Evolutionary conservation across 192 early-diverging fungal genomes (phyloP).

Genomic region (Globomyces pollinis-pini): DNA sequence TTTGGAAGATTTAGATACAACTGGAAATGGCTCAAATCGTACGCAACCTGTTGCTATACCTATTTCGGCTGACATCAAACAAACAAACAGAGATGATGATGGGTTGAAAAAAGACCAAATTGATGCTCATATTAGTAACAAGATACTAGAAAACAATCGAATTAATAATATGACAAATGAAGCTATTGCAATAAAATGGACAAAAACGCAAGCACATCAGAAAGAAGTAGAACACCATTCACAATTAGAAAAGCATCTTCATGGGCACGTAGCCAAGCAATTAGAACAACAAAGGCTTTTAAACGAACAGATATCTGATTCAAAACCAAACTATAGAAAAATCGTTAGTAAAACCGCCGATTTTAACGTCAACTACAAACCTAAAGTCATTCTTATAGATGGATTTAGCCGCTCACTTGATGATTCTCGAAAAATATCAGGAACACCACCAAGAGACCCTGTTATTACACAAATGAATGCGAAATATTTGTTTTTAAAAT

Average conservation of each 20-base stretch:
- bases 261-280: neutral
- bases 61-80: too few species aligned
- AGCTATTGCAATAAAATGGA: conserved; percentile 5
- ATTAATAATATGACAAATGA: too few species aligned
- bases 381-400: neutral
- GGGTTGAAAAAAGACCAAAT: too few species aligned
- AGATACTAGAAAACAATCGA: too few species aligned
- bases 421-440: neutral
- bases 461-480: neutral
- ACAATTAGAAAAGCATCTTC: neutral
- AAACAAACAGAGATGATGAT: too few species aligned
- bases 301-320: neutral
- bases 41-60: too few species aligned
- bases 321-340: neutral
- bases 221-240: neutral
- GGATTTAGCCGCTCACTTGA: conserved; percentile 1
- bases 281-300: neutral
- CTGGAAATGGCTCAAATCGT: too few species aligned
- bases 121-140: too few species aligned
- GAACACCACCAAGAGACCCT: neutral
- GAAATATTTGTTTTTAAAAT: neutral
- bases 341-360: neutral
- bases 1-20: neutral
- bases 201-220: neutral
- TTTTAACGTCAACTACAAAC: neutral